Evolutionary conservation across 1,284 basidiomycete genomes (phyloP).

Genomic region (Cryptococcus sp.): DNA sequence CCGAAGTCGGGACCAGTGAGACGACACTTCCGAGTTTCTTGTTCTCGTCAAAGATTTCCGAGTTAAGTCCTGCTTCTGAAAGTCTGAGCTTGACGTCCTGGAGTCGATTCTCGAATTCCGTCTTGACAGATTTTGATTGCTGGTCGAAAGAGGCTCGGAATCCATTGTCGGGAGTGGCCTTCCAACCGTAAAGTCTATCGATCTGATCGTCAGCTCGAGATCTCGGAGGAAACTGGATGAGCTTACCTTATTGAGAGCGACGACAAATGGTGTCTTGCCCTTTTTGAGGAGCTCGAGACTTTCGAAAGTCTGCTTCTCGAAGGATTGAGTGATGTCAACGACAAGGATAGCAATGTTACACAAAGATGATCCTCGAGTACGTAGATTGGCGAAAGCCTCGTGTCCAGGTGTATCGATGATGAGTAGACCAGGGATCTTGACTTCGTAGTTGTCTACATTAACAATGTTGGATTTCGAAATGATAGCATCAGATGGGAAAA

Average conservation of each 20-base stretch:
- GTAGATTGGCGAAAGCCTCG: conserved; percentile 98
- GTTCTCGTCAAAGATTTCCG: conserved; percentile 96
- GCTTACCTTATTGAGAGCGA: conserved; percentile 89
- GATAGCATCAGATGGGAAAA: conserved; percentile 97
- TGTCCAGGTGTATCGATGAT: conserved; percentile 99
- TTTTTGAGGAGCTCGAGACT: conserved; percentile 89
- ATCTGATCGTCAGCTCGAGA: conserved; percentile 56
- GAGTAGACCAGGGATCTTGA: conserved; percentile 94
- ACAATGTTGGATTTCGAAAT: conserved; percentile 86
- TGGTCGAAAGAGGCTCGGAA: conserved; percentile 90
- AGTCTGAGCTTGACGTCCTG: conserved; percentile 85
- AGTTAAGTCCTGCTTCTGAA: conserved; percentile 95
- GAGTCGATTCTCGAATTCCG: conserved; percentile 89
- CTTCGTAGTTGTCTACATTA: conserved; percentile 82
- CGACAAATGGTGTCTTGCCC: conserved; percentile 97
- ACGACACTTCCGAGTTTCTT: conserved; percentile 92
- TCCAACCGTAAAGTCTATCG: conserved; percentile 96
- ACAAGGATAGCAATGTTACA: conserved; percentile 99
- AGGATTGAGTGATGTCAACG: conserved; percentile 98
- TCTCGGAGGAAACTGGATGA: background rate
- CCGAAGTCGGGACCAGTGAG: conserved; percentile 95
- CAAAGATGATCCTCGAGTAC: conserved; percentile 90
- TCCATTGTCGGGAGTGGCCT: conserved; percentile 81
- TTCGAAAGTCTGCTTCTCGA: conserved; percentile 96
- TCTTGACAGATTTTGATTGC: conserved; percentile 74